Base-by-base conservation (phyloP, 257 asterid species). In the Rauvolfia tetraphylla region DNA sequence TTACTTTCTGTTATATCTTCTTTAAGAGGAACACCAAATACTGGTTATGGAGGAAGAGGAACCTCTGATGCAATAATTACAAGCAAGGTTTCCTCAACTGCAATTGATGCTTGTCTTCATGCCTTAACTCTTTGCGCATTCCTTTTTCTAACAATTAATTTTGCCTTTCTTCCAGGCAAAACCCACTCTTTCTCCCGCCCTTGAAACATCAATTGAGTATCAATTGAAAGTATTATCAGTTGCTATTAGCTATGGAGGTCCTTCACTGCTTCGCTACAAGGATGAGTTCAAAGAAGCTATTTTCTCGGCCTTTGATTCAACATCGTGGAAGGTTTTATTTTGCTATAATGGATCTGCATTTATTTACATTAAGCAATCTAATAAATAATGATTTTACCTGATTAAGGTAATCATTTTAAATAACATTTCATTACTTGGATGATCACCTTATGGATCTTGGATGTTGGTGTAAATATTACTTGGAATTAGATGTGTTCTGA, bases 181-280 rank as follows among this genome's bases (percentile, higher is more conserved):
- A 81, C 79, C 91, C 51, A 82, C 86, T 17, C 86, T 89, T 38
- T 95, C 99, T 68, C 99, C 99, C 49, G 98, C 98, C 79, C 93
- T 91, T 74, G 98, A 95, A 84, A 87, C 89, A 61, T 86, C 97
- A 59, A 85, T 95, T 78, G 98, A 80, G 73, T 95, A 91, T 89
- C 97, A 95, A 81, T 85, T 93, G 92, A 95, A 93, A 84, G 96
- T 95, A 56, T 85, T 95, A 79, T 90, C 99, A 56, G 91, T 91
- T 85, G 98, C 97, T 49, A 90, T 95, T 82, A 90, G 90, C 85
- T 95, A 93, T 88, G 99, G 90, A 77, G 99, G 98, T 77, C 92
- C 97, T 66, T 82, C 96, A 48, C 89, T 95, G 77, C 88, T 95
- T 79, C 82, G 66, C 75, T 88, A 84, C 88, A 90, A 85, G 86